These are phyloP conservation scores for Jacaranda copaia DNA, from an alignment of 257 asterid species.

Conservation along the genomic window DNA sequence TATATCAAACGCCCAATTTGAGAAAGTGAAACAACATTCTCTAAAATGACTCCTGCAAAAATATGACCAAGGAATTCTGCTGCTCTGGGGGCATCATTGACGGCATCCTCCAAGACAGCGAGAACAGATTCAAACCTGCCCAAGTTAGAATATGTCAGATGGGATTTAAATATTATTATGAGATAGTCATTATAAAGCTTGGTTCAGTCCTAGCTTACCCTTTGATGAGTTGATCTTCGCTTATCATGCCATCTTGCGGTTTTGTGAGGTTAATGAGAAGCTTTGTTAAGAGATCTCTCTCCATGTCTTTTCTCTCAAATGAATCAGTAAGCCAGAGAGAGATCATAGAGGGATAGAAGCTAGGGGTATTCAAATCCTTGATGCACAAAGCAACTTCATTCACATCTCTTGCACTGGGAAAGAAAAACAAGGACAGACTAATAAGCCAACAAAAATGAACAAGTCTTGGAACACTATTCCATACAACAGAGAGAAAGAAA, in stretches of 20 bases:
- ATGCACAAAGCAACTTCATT: slow-evolving; percentile 82
- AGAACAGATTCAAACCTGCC: slow-evolving; percentile 71
- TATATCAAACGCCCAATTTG: slow-evolving; percentile 53
- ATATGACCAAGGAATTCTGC: slow-evolving; percentile 63
- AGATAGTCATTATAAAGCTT: background rate
- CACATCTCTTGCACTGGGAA: slow-evolving; percentile 81
- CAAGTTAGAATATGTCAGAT: slow-evolving; percentile 29
- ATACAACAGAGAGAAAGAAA: background rate
- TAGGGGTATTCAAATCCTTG: slow-evolving; percentile 78
- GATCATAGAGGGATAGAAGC: slow-evolving; percentile 83
- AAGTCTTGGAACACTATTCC: background rate
- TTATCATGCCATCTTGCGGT: slow-evolving; percentile 52
- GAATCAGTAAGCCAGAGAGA: slow-evolving; percentile 87
- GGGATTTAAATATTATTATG: background rate
- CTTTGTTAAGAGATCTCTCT: slow-evolving; percentile 66
- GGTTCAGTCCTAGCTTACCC: slow-evolving; percentile 52
- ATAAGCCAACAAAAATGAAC: background rate
- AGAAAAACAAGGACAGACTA: background rate
- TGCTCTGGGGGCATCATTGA: slow-evolving; percentile 76
- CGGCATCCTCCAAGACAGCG: slow-evolving; percentile 67
- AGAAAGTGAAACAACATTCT: slow-evolving; percentile 53
- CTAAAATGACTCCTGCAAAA: slow-evolving; percentile 53
- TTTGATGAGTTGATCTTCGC: slow-evolving; percentile 60
- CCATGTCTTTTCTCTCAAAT: slow-evolving; percentile 80
- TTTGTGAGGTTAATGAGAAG: slow-evolving; percentile 62